Evolutionary conservation across 305 asterid species (phyloP), one percentile per base, ranked within the genome.

Genomic region (Fraxinus floribunda): DNA sequence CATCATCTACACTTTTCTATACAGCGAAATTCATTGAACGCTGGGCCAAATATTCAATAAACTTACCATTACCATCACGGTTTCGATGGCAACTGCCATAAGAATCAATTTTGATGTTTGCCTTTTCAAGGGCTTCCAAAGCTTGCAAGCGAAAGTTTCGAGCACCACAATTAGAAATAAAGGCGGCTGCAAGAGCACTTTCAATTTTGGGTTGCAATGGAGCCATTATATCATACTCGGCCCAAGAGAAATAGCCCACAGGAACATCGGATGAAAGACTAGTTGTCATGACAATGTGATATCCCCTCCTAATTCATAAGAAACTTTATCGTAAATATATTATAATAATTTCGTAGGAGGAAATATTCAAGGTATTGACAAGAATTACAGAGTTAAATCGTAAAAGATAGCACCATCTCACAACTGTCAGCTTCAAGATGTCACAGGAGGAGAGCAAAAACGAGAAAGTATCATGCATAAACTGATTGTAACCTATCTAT

Each of bases 241-340:
- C 94, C 99, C 99, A 96, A 34, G 99, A 96, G 83, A 94, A 96
- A 89, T 96, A 96, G 78, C 99, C 99, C 86, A 93, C 99, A 2
- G 99, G 99, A 84, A 96, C 97, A 86, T 96, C 99, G 74, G 99
- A 96, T 46, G 98, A 94, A 87, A 96, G 98, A 89, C 99, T 96
- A 46, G 99, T 96, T 6, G 99, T 96, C 99, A 96, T 96, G 82
- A 96, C 89, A 83, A 94, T 82, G 77, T 86, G 85, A 85, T 88
- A 96, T 82, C 99, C 99, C 88, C 70, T 88, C 92, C 98, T 96
- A 90, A 82, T 52, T 72, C 78, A 84, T 10, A 46, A 44, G 81
- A 32, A 55, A 85, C 44, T 32, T 66, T 5, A 29, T 32, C 76
- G n/a, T 71, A 32, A 30, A 71, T 71, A 71, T 66, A 66, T 66